A percentile compares a stretch with the other conserved stretches of the same genome.
Conservation (phyloP, 2,329 filamentous ascomycete species). For the Colletotrichum sp. region DNA sequence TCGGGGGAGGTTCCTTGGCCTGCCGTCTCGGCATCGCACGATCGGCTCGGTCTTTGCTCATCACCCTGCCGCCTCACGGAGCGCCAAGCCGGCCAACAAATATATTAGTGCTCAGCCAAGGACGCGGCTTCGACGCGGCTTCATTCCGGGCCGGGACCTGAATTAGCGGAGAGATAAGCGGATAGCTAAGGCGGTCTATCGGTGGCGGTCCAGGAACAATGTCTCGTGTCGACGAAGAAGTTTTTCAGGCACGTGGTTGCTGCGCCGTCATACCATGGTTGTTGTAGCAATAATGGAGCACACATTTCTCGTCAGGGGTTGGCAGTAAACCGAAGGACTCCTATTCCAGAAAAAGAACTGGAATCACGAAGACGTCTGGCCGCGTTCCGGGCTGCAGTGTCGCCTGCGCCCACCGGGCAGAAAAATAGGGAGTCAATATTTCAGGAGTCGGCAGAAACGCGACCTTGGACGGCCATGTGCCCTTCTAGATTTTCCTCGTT, state of each 20-base stretch:
- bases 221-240: background rate
- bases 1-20: background rate
- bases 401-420: background rate
- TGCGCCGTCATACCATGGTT: background rate
- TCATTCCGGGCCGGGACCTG: background rate
- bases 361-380: background rate
- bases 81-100: background rate
- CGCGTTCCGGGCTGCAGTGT: background rate
- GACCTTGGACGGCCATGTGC: background rate
- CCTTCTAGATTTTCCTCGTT: background rate
- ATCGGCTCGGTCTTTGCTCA: background rate
- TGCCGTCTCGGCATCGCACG: background rate
- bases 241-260: background rate
- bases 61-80: background rate
- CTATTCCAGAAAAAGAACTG: background rate
- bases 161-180: background rate
- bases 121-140: background rate
- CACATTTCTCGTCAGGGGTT: background rate
- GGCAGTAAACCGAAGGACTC: background rate
- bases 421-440: background rate
- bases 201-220: background rate
- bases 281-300: background rate
- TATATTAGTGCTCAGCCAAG: background rate
- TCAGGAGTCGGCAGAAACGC: background rate
- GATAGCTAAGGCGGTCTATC: background rate